Evolutionary conservation across 2,329 filamentous ascomycete species (phyloP).

Genomic region (Zasmidium angulare): DNA sequence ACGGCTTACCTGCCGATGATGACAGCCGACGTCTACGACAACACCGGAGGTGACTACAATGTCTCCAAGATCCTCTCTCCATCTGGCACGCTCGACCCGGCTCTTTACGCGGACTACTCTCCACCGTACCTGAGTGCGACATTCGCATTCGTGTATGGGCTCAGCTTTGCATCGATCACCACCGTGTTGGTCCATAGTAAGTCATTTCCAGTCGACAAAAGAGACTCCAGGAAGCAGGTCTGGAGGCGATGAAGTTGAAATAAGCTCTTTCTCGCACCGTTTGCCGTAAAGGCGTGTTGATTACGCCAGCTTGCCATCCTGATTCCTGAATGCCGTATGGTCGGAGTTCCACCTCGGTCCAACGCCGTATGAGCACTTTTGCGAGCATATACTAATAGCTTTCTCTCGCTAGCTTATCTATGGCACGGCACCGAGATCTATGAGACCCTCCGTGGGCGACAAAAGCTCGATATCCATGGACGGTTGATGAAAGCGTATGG

Average conservation of each 20-base stretch:
- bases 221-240: too few relatives aligned
- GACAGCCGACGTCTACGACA: conserved; percentile 82
- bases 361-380: too few relatives aligned
- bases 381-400: too few relatives aligned
- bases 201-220: neutral
- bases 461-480: conserved; percentile 56
- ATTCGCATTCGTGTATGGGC: conserved; percentile 39
- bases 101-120: conserved; percentile 43
- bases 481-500: conserved; percentile 76
- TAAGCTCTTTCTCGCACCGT: too few relatives aligned
- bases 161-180: conserved; percentile 40
- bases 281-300: too few relatives aligned
- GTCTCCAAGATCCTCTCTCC: conserved; percentile 72
- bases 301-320: too few relatives aligned
- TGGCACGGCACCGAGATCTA: conserved; percentile 40
- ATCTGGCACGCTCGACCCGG: conserved; percentile 24
- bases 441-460: conserved; percentile 24
- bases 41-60: conserved; percentile 75
- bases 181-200: conserved; percentile 34
- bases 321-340: too few relatives aligned
- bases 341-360: too few relatives aligned
- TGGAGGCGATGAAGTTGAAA: neutral
- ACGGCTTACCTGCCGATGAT: conserved; percentile 85
- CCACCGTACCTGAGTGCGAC: conserved; percentile 40
- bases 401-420: conserved; percentile 24